Base-by-base conservation (phyloP, 345 rosid genomes). In the Cardiospermum halicacabum region DNA sequence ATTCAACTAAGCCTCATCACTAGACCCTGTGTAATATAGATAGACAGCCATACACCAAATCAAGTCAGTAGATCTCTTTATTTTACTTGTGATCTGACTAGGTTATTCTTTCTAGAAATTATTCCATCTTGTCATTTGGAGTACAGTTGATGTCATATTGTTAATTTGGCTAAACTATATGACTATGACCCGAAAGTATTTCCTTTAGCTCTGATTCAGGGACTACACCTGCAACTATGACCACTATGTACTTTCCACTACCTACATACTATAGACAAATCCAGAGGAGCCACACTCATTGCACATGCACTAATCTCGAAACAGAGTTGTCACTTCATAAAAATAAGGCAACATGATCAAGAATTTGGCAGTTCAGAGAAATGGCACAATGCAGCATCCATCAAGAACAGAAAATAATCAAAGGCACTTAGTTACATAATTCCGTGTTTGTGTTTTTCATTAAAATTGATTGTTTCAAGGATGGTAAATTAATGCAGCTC, bases 1-100 rank as follows among this genome's bases (percentile, higher is more conserved):
- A 40, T 71, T 80, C 73, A 85, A 30, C 75, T 82, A 89, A 62
- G 58, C 71, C 78, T 61, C 87, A 60, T 56, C 83, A 71, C 54
- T 87, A 39, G 86, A 73, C 61, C 22, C 97, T 94, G 75, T 24
- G 49, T 54, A 54, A 25, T 48, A 49, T 43, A 76, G 58, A 67
- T 18, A 66, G n/a, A n/a, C n/a, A n/a, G 66, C 28, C 58, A 73
- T 34, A 15, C 30, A 51, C 55, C 4, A 53, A 24, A 53, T 51
- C 67, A 32, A n/a, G 40, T 36, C 67, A 50, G 34, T 11, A 27
- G 30, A n/a, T 47, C 19, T 47, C 32, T n/a, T 28, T 43, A n/a
- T 27, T 26, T 26, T n/a, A 16, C 48, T 60, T 8, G 19, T 21
- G n/a, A 18, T n/a, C 22, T n/a, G 22, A 4, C 22, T 11, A 45